phyloP scores from a whole-genome alignment of 768 basidiomycete species.

The Phaeotremella fagi region DNA sequence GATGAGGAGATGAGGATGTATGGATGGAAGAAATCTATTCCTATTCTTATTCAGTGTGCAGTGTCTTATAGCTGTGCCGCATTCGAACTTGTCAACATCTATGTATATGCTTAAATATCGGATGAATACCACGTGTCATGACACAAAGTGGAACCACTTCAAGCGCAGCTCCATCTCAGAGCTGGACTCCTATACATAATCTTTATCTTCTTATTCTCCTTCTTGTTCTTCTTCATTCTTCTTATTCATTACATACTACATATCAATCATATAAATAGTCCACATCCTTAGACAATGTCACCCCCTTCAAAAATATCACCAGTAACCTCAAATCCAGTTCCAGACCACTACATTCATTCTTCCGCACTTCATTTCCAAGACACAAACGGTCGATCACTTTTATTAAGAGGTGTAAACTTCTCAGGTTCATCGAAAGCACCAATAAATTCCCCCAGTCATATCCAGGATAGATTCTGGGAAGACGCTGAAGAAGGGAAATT shows the following conservation, averaged over 20 bases:
- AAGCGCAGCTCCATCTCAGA: no score
- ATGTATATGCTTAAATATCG: neutral
- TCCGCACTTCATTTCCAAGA: constrained; percentile 44
- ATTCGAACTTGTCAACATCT: neutral
- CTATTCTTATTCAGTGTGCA: no score
- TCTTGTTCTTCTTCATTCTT: neutral
- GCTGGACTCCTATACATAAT: no score
- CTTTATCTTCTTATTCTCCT: neutral
- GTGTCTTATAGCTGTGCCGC: no score
- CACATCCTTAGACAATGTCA: constrained; percentile 16
- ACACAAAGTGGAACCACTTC: neutral
- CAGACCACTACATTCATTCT: constrained; percentile 44
- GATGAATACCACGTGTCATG: neutral
- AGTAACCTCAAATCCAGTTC: constrained; percentile 43
- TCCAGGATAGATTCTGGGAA: constrained; percentile 79
- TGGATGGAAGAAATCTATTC: no score
- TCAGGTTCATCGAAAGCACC: constrained; percentile 86
- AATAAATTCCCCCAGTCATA: constrained; percentile 61
- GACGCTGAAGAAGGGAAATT: constrained; percentile 60
- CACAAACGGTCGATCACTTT: constrained; percentile 51
- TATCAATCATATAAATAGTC: neutral
- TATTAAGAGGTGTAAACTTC: constrained; percentile 89
- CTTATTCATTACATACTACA: neutral
- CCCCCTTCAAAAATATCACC: constrained; percentile 37
- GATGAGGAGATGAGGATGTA: neutral